These are phyloP conservation scores for Phaffomyces thermotolerans DNA, from an alignment of 805 yeast species.

Conservation along the genomic window DNA sequence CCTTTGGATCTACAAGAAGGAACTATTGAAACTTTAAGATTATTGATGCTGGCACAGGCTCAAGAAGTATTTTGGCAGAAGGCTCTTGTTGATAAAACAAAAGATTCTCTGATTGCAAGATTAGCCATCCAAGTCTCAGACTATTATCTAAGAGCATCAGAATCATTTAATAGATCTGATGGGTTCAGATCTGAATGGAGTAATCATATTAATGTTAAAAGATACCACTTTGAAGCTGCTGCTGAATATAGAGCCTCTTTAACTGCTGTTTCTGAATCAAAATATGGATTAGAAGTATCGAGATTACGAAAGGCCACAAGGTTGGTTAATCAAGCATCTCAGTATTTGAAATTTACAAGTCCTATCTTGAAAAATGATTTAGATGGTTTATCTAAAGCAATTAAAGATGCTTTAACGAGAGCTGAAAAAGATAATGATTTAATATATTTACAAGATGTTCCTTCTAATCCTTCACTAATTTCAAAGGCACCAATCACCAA, in stretches of 20 bases:
- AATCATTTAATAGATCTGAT: conserved; percentile 38
- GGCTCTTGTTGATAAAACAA: conserved; percentile 44
- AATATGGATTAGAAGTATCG: conserved; percentile 69
- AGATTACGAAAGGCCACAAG: conserved; percentile 39
- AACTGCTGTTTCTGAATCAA: conserved; percentile 36
- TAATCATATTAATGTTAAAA: conserved; percentile 51
- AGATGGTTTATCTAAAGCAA: conserved; percentile 38
- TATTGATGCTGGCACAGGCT: conserved; percentile 70
- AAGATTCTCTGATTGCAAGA: conserved; percentile 55
- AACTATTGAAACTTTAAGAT: conserved; percentile 43
- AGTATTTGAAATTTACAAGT: conserved; percentile 35
- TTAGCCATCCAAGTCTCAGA: conserved; percentile 57
- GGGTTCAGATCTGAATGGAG: conserved; percentile 58
- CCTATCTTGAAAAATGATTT: conserved; percentile 44
- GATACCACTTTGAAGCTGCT: conserved; percentile 61
- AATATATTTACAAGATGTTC: conserved; percentile 64
- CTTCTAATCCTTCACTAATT: conserved; percentile 39
- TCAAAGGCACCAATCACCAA: conserved; percentile 52
- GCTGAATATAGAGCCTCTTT: conserved; percentile 58
- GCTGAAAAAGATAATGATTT: conserved; percentile 79
- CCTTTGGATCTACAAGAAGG: conserved; percentile 43
- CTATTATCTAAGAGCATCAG: conserved; percentile 43
- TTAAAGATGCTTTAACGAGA: conserved; percentile 38
- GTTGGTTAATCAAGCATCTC: conserved; percentile 30
- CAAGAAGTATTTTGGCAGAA: conserved; percentile 83